These are phyloP conservation scores for Spathaspora passalidarum DNA, from an alignment of 805 yeast genomes.

Conservation along the genomic window DNA sequence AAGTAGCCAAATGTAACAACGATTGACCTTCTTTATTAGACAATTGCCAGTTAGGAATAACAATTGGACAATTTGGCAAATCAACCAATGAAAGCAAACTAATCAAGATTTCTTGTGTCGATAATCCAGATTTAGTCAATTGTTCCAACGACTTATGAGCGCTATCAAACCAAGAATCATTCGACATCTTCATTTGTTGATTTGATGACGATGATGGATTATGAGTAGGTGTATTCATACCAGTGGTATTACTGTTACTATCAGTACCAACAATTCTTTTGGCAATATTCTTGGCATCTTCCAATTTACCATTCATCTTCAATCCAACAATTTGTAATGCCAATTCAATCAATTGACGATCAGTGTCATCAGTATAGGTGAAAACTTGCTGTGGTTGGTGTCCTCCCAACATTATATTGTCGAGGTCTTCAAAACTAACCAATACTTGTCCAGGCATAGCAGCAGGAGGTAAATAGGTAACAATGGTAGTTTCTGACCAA, in stretches of 20 bases:
- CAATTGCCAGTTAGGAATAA: constrained; percentile 73
- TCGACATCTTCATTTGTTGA: constrained; percentile 6
- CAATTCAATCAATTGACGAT: constrained; percentile 87
- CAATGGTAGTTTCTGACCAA: constrained; percentile 94
- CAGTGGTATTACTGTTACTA: constrained; percentile 3
- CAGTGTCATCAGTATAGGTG: constrained; percentile 93
- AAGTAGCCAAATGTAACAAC: constrained; percentile 78
- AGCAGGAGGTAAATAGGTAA: constrained; percentile 92
- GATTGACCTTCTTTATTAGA: constrained; percentile 85
- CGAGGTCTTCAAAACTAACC: constrained; percentile 70
- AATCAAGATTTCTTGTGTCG: constrained; percentile 49
- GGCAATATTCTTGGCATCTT: constrained; percentile 93
- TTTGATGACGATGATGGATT: background rate
- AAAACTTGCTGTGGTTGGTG: constrained; percentile 57
- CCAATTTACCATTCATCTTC: constrained; percentile 93
- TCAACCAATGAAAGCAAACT: constrained; percentile 58
- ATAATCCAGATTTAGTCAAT: constrained; percentile 41
- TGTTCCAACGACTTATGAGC: constrained; percentile 49
- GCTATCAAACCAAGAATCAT: constrained; percentile 47
- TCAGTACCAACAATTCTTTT: constrained; percentile 79
- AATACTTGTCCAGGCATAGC: constrained; percentile 85
- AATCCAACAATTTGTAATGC: constrained; percentile 96
- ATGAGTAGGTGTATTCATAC: constrained; percentile 3
- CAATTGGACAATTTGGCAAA: constrained; percentile 59
- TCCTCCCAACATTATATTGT: constrained; percentile 9